Evolutionary conservation across 306 rosid genomes (phyloP).

Genomic region (Purshia tridentata): DNA sequence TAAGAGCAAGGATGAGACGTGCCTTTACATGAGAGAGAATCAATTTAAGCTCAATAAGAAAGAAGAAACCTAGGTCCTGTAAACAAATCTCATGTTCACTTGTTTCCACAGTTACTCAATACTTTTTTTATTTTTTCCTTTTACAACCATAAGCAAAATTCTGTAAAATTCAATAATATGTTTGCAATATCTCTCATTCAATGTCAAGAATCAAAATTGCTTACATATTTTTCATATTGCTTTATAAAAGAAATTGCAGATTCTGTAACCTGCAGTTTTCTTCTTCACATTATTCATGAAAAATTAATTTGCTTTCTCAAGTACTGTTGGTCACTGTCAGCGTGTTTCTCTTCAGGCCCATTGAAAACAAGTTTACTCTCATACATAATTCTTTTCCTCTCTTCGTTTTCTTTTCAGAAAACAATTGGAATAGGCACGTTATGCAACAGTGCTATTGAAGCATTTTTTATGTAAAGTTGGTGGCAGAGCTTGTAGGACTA

Average conservation of each 20-base stretch:
- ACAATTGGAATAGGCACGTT: too few relatives aligned
- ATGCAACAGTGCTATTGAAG: too few relatives aligned
- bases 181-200: background rate
- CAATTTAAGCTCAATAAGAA: slow-evolving; percentile 15
- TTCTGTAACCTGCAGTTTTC: background rate
- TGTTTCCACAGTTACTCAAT: too few relatives aligned
- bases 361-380: background rate
- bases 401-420: too few relatives aligned
- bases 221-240: background rate
- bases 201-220: background rate
- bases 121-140: too few relatives aligned
- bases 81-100: background rate
- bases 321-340: background rate
- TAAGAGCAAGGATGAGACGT: slow-evolving; percentile 34
- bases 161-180: background rate
- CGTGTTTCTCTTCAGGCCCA: background rate
- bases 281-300: background rate
- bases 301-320: background rate
- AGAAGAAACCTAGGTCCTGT: slow-evolving; percentile 10
- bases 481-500: too few relatives aligned
- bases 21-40: slow-evolving; percentile 36
- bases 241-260: background rate
- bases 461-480: too few relatives aligned
- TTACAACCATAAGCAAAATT: background rate
- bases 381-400: too few relatives aligned